phyloP scores from a whole-genome alignment of 2,329 filamentous ascomycete species.

The Phyllosticta paracitricarpa region DNA sequence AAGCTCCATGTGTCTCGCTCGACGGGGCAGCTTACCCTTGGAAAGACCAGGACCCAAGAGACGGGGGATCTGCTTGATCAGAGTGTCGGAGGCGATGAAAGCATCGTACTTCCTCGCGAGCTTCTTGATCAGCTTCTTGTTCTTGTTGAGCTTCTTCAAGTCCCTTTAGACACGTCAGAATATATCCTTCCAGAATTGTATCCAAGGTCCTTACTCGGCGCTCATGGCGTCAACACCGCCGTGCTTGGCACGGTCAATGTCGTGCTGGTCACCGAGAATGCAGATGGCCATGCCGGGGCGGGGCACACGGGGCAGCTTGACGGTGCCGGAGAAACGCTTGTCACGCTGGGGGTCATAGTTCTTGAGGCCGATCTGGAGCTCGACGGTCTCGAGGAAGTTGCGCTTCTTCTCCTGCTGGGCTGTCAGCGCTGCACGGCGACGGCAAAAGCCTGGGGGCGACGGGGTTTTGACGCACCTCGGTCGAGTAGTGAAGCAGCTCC shows the following conservation, averaged over 20 bases:
- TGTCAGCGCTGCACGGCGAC: background rate
- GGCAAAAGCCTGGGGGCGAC: background rate
- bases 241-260: constrained; percentile 99
- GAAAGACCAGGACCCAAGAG: constrained; percentile 96
- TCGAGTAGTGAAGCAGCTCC: constrained; percentile 90
- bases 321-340: constrained; percentile 99
- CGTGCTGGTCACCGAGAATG: constrained; percentile 88
- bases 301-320: constrained; percentile 86
- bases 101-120: constrained; percentile 99
- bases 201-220: constrained; percentile 45
- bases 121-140: constrained; percentile 99
- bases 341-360: constrained; percentile 82
- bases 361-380: constrained; percentile 47
- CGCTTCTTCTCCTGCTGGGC: constrained; percentile 70
- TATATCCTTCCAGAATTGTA: background rate
- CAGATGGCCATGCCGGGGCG: constrained; percentile 86
- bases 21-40: constrained; percentile 57
- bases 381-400: constrained; percentile 93
- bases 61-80: constrained; percentile 99
- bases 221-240: constrained; percentile 98
- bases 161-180: constrained; percentile 38
- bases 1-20: background rate
- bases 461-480: constrained; percentile 26
- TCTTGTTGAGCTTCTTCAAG: constrained; percentile 99
- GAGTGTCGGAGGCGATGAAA: constrained; percentile 89